These are phyloP conservation scores for Mycosphaerella arachidis DNA, from an alignment of 2,329 filamentous ascomycete genomes.

Conservation along the genomic window DNA sequence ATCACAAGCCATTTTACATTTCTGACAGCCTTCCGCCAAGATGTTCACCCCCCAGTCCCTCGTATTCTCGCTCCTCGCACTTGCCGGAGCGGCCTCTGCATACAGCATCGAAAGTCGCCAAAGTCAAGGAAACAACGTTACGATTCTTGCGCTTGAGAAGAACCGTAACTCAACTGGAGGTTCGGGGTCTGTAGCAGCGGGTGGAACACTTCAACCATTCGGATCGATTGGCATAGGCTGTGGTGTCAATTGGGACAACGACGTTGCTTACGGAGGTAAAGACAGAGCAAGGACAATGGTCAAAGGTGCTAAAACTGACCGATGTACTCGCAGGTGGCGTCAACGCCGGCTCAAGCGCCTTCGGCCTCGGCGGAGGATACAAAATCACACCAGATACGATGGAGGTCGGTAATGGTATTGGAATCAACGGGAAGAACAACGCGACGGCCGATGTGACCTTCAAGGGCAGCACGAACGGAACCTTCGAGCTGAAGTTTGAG, in stretches of 20 bases:
- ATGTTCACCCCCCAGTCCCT: neutral
- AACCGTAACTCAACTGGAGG: constrained; percentile 14
- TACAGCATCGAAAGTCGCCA: neutral
- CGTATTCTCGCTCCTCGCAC: neutral
- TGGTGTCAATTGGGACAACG: constrained; percentile 17
- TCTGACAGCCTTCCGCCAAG: neutral
- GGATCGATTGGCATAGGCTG: constrained; percentile 17
- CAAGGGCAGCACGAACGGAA: constrained; percentile 14
- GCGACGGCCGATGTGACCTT: constrained; percentile 12
- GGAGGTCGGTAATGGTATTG: constrained; percentile 16
- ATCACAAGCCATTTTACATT: neutral
- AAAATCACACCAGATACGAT: constrained; percentile 13
- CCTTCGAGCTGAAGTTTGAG: constrained; percentile 14
- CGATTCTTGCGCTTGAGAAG: constrained; percentile 10
- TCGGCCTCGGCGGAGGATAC: constrained; percentile 21
- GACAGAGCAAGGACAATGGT: neutral
- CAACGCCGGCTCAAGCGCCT: constrained; percentile 14
- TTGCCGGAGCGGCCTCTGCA: constrained; percentile 1
- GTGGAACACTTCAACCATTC: constrained; percentile 12
- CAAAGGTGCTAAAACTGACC: neutral
- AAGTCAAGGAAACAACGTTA: constrained; percentile 8
- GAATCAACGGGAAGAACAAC: constrained; percentile 12
- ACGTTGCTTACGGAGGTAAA: constrained; percentile 16
- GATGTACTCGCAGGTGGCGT: constrained; percentile 13
- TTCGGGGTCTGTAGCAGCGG: constrained; percentile 13